A percentile compares a stretch with the other conserved stretches of the same genome.
Evolutionary conservation across 345 rosid species (phyloP).

Genomic region (Brassica rapa): DNA sequence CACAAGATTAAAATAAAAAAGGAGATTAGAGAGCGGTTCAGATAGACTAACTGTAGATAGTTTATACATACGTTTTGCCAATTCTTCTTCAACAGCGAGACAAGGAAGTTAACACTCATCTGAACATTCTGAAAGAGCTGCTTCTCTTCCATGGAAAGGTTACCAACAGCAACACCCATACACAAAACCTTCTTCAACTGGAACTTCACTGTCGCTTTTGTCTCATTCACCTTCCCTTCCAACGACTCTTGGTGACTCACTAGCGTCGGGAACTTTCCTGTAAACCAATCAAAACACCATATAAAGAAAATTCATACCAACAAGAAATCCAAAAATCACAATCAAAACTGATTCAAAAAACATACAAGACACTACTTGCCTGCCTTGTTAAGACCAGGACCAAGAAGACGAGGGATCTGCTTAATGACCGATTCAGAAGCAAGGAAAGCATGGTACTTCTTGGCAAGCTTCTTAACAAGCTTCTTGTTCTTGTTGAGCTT

Average conservation of each 20-base stretch:
- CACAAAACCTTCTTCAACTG: constrained; percentile 72
- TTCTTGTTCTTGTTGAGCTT: constrained; percentile 22
- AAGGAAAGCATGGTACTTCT: not conserved
- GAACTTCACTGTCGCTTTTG: constrained; percentile 61
- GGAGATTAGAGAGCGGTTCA: not conserved
- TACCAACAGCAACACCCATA: constrained; percentile 77
- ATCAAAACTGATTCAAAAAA: not conserved
- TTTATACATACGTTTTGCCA: constrained; percentile 58
- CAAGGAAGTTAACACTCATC: constrained; percentile 69
- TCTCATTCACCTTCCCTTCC: constrained; percentile 48
- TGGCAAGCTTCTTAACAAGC: not conserved
- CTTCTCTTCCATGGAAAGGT: constrained; percentile 63
- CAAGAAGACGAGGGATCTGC: not conserved
- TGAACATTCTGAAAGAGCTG: constrained; percentile 75
- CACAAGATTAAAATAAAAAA: not conserved
- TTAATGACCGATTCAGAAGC: not conserved
- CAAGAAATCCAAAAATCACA: not conserved
- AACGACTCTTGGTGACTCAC: constrained; percentile 67
- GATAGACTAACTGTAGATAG: not conserved
- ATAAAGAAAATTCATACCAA: not conserved
- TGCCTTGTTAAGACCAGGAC: constrained; percentile 24
- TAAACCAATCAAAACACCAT: not conserved
- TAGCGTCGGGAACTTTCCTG: constrained; percentile 70
- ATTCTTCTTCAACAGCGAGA: constrained; percentile 67
- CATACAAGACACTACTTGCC: constrained; percentile 38